A percentile compares a stretch with the other conserved stretches of the same genome.
Conservation (phyloP, 306 rosid species). For the Boehmeria nivea region DNA sequence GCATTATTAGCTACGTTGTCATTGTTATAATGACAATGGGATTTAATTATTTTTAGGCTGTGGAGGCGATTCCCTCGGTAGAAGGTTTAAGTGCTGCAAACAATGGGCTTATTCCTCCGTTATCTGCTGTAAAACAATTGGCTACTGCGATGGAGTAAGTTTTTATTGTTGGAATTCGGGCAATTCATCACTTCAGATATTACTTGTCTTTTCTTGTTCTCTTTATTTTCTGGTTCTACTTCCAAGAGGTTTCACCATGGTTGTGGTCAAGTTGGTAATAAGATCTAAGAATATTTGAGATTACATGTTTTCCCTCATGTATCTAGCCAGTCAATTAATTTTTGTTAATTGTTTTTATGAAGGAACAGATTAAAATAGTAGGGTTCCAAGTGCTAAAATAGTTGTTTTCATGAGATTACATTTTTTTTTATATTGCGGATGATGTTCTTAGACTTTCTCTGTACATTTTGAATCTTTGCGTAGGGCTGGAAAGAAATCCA, state of each 20-base stretch:
- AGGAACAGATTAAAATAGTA: too few species aligned
- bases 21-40: too few species aligned
- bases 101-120: conserved; percentile 61
- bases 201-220: conserved; percentile 13
- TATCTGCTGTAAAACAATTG: conserved; percentile 73
- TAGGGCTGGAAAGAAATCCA: conserved; percentile 78
- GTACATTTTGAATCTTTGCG: conserved; percentile 25
- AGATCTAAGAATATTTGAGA: too few species aligned
- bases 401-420: conserved; percentile 10
- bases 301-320: too few species aligned
- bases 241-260: too few species aligned
- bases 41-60: conserved; percentile 32
- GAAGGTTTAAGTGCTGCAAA: conserved; percentile 61
- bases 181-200: conserved; percentile 16
- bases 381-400: neutral
- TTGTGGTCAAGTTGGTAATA: too few species aligned
- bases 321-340: too few species aligned
- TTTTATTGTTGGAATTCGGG: conserved; percentile 15
- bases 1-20: too few species aligned
- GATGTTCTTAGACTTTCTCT: conserved; percentile 12
- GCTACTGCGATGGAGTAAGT: conserved; percentile 90
- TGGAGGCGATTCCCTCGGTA: conserved; percentile 61
- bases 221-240: neutral
- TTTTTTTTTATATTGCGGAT: conserved; percentile 8
- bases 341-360: too few species aligned